Evolutionary conservation across 331 rosid species (phyloP).

Genomic region (Quercus phellos): DNA sequence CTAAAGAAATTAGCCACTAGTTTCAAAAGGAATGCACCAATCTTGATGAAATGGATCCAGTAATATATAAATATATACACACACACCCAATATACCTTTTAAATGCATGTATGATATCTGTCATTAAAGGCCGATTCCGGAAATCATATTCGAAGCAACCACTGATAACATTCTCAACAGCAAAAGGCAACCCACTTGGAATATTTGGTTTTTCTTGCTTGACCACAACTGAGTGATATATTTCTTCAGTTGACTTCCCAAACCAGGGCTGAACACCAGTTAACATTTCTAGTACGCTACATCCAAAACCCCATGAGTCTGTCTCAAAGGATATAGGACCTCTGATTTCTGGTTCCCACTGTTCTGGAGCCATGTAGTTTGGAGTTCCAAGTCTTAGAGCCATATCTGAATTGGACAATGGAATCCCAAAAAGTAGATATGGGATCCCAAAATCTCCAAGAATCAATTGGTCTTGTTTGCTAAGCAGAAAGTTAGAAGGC

Average conservation of each 20-base stretch:
- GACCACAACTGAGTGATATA: conserved; percentile 31
- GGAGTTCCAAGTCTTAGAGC: conserved; percentile 44
- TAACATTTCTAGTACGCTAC: conserved; percentile 41
- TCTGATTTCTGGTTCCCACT: conserved; percentile 45
- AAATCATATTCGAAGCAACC: conserved; percentile 43
- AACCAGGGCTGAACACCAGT: conserved; percentile 48
- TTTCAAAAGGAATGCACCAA: not conserved
- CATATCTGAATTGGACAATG: conserved; percentile 30
- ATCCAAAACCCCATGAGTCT: conserved; percentile 45
- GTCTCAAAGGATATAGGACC: conserved; percentile 42
- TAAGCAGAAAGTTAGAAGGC: conserved; percentile 39
- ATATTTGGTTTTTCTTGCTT: conserved; percentile 33
- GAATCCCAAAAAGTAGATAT: conserved; percentile 35
- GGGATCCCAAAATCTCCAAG: conserved; percentile 44
- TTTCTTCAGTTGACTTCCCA: conserved; percentile 36
- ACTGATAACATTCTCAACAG: conserved; percentile 22
- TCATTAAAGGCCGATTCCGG: conserved; percentile 36
- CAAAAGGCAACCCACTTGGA: conserved; percentile 36
- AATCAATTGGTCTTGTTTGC: conserved; percentile 25
- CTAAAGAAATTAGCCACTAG: not conserved
- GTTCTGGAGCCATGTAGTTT: conserved; percentile 55
- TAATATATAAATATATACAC: not conserved
- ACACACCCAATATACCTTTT: conserved; percentile 23
- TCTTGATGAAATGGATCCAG: not conserved
- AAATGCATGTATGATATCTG: conserved; percentile 26